These are phyloP conservation scores for Chaetomiaceae sp. DNA, from an alignment of 2,329 filamentous ascomycete genomes.

Conservation along the genomic window DNA sequence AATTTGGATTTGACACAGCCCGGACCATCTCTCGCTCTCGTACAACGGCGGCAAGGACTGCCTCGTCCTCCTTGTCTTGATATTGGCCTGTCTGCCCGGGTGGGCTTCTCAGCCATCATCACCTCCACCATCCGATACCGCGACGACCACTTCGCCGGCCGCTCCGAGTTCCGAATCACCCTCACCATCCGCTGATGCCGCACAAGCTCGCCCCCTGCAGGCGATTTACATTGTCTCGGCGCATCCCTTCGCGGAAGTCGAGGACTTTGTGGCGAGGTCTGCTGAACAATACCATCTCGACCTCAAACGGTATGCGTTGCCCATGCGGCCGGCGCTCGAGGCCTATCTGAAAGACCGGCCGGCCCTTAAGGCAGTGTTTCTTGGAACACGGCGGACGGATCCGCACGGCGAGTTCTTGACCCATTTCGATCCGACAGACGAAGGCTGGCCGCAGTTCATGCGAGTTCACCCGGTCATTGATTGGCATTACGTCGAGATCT, in stretches of 20 bases:
- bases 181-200: slow-evolving; percentile 12
- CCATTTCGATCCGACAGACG: slow-evolving; percentile 83
- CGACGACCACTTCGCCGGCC: slow-evolving; percentile 9
- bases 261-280: slow-evolving; percentile 71
- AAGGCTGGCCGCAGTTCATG: slow-evolving; percentile 89
- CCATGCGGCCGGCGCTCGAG: slow-evolving; percentile 78
- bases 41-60: slow-evolving; percentile 99
- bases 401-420: slow-evolving; percentile 77
- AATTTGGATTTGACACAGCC: slow-evolving; percentile 41
- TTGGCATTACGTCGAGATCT: slow-evolving; percentile 95
- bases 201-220: slow-evolving; percentile 52
- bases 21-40: slow-evolving; percentile 77
- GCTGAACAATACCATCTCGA: slow-evolving; percentile 68
- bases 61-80: slow-evolving; percentile 82
- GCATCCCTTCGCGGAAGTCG: slow-evolving; percentile 81
- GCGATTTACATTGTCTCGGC: slow-evolving; percentile 85
- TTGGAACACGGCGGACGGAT: slow-evolving; percentile 86
- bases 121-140: slow-evolving; percentile 19
- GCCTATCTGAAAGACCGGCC: slow-evolving; percentile 66
- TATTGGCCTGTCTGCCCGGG: slow-evolving; percentile 61
- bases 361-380: slow-evolving; percentile 71
- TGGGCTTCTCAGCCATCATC: slow-evolving; percentile 23
- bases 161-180: not conserved
- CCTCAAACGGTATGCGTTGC: slow-evolving; percentile 66
- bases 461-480: slow-evolving; percentile 93